Percentiles rank a stretch among this genome's conserved stretches.
Conservation (phyloP, 2,329 filamentous ascomycete genomes). For the Aspergillus persii region DNA sequence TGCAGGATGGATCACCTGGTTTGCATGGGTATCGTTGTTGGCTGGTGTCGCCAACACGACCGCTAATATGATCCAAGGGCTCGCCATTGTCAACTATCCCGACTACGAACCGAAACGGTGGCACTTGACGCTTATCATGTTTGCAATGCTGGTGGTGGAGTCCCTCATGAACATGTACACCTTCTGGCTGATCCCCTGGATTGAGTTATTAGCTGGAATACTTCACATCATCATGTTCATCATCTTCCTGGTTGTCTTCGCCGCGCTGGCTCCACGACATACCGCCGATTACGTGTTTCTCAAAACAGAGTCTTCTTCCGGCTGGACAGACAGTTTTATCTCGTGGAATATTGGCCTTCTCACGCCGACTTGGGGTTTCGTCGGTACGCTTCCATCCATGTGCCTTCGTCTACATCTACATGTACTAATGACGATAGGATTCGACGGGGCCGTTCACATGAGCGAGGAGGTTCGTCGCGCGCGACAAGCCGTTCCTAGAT, state of each 20-base stretch:
- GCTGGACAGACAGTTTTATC: slow-evolving; percentile 28
- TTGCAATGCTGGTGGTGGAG: slow-evolving; percentile 31
- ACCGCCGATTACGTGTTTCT: slow-evolving; percentile 33
- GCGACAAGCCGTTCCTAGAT: slow-evolving; percentile 46
- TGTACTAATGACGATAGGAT: slow-evolving; percentile 30
- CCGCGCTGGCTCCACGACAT: slow-evolving; percentile 31
- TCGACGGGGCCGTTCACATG: slow-evolving; percentile 51
- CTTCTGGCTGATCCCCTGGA: slow-evolving; percentile 40
- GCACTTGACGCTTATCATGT: slow-evolving; percentile 41
- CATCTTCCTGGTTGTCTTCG: slow-evolving; percentile 36
- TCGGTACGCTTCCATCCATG: slow-evolving; percentile 5
- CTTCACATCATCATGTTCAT: slow-evolving; percentile 19
- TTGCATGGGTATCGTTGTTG: slow-evolving; percentile 39
- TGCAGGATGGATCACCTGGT: slow-evolving; percentile 43
- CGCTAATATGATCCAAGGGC: slow-evolving; percentile 34
- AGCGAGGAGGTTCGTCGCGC: slow-evolving; percentile 47
- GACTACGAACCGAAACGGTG: slow-evolving; percentile 35
- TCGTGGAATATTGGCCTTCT: slow-evolving; percentile 40
- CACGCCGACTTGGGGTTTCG: slow-evolving; percentile 28
- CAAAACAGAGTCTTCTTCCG: slow-evolving; percentile 27
- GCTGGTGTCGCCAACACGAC: slow-evolving; percentile 36
- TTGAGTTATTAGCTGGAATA: slow-evolving; percentile 39
- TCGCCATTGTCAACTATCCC: slow-evolving; percentile 32
- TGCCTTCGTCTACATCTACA: not conserved
- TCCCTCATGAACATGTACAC: slow-evolving; percentile 5